Conservation (phyloP, 164 flowering plant genomes). For the Aristolochia californica region DNA sequence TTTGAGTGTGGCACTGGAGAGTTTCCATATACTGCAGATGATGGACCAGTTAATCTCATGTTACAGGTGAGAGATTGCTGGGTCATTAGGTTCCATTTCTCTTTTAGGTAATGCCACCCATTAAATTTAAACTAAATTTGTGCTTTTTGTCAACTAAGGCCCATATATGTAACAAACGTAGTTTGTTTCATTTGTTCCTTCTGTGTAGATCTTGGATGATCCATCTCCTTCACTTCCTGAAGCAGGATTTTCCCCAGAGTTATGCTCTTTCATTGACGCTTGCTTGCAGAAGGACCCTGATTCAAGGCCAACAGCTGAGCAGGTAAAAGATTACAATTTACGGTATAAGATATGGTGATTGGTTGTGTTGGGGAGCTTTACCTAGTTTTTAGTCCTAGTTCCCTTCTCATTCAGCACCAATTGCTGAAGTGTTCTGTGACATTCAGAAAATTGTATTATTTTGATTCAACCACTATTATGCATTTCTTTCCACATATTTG, state of each 20-base stretch:
- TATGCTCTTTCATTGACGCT: constrained; percentile 81
- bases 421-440: no score
- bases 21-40: constrained; percentile 87
- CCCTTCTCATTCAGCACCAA: no score
- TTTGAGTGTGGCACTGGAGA: constrained; percentile 98
- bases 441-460: no score
- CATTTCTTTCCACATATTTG: no score
- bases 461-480: no score
- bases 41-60: constrained; percentile 97
- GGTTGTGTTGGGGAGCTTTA: no score
- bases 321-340: constrained; percentile 31
- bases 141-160: neutral
- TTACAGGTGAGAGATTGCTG: constrained; percentile 49
- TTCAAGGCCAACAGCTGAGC: constrained; percentile 91
- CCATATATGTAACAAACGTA: neutral
- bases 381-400: no score
- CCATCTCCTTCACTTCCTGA: constrained; percentile 89
- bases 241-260: constrained; percentile 67
- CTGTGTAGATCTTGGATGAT: constrained; percentile 76
- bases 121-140: no score
- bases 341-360: no score
- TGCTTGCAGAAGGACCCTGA: constrained; percentile 87
- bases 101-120: no score
- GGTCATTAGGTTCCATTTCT: neutral
- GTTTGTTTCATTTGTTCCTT: neutral